Evolutionary conservation across 495 filamentous ascomycete genomes (phyloP), one percentile per base, ranked within the genome.

Genomic region (Aspergillus hancockii): DNA sequence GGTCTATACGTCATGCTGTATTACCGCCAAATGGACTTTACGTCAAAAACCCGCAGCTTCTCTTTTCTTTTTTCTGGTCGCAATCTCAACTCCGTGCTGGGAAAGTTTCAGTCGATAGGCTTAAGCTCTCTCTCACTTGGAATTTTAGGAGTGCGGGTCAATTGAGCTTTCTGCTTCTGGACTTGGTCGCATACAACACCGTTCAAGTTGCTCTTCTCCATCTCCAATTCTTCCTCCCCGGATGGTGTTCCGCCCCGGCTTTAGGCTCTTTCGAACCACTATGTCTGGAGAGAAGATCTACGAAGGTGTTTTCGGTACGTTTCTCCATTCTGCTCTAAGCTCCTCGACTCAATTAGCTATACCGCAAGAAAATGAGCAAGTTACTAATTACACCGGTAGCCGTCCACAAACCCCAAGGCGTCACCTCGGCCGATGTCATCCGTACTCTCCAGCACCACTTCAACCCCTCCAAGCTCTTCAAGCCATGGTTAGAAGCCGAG

Each of bases 391-490:
- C 3, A n/a, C 4, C 3, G n/a, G 8, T 36, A 96, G 94, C 90
- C 69, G 86, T 97, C 70, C 91, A 98, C 78, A 98, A 98, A 76
- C 94, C 94, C 47, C 74, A 87, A 63, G 85, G 85, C 64, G 81
- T 92, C 63, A 88, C 85, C 73, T 97, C 93, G 28, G 92, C 92
- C 58, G 88, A 94, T 71, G 90, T 91, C 3, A 83, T 98, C 63
- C 91, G 93, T 63, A 85, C 90, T 62, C 83, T 94, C 43, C 91
- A 97, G 72, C 70, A 71, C 28, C 81, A 87, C 69, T 94, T 98
- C 83, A 89, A 90, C 61, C 83, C 84, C n/a, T 96, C 94, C 23
- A 62, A 75, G 8, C 67, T 87, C 55, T 98, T 98, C 75, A 76
- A 78, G 12, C 88, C 91, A 14, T 88, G 88, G 82, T 73, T 98